Evolutionary conservation across 1,139 yeast genomes (phyloP), one percentile per base, ranked within the genome.

Genomic region (Yamadazyma taylorii): DNA sequence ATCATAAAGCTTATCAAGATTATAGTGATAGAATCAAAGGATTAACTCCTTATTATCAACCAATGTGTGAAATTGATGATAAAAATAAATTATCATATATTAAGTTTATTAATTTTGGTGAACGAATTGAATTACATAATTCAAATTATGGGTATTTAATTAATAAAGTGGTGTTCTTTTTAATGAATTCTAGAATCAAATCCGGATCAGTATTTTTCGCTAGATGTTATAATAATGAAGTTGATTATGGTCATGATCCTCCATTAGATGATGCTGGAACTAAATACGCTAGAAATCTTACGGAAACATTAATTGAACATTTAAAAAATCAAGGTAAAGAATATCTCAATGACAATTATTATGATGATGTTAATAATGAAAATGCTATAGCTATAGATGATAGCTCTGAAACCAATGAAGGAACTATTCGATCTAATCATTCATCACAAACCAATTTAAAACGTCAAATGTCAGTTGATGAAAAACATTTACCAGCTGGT

Each of bases 81-180:
- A 71, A 76, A 45, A 60, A 66, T 5, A 68, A 69, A 14, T 64
- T 88, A 41, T 79, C 86, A 24, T 90, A 79, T 60, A 85, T 90
- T 55, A 87, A 88, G 59, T 78, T 87, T 50, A 82, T 87, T 52
- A 89, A 92, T 58, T 92, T 90, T 58, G 96, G 96, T n/a, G 92
- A 89, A 56, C 66, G 85, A 43, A 74, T 94, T 41, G 81, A 85
- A 37, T 76, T 92, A 43, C 85, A 86, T 63, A 80, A 86, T 53
- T 81, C 92, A 27, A 83, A 84, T 50, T 78, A 86, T 50, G 97
- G 97, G 12, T 92, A 90, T 59, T 72, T 92, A 57, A 82, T 88
- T 45, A 87, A 90, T 57, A 84, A 92, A 53, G 92, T 90, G 31
- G 88, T 90, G 16, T 88, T 87, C 60, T 90, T 86, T 61, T 68